A percentile compares a stretch with the other conserved stretches of the same genome.
Conservation (phyloP, 2,329 filamentous ascomycete genomes). For the Cylindrodendrum hubeiense region DNA sequence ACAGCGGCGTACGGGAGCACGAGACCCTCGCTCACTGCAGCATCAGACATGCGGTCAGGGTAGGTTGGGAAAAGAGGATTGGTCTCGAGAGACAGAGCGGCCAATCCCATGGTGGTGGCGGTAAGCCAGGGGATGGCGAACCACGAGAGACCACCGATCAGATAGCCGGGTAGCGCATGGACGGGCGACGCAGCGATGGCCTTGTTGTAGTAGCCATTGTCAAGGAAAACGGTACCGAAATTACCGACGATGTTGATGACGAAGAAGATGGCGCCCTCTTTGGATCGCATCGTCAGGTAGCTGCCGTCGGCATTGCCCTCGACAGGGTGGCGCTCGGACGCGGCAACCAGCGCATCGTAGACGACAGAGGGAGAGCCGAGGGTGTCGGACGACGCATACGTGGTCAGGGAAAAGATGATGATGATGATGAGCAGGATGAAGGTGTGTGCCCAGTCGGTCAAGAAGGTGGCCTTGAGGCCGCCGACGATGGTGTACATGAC, state of each 20-base stretch:
- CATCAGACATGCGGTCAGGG: conserved; percentile 56
- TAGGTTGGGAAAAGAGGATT: conserved; percentile 54
- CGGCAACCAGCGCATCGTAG: conserved; percentile 81
- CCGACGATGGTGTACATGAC: conserved; percentile 77
- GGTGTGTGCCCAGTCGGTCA: conserved; percentile 89
- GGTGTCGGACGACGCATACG: conserved; percentile 79
- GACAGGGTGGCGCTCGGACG: conserved; percentile 78
- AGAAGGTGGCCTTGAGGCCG: conserved; percentile 88
- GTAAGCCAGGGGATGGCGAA: conserved; percentile 94
- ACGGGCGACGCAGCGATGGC: conserved; percentile 90
- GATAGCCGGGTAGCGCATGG: conserved; percentile 88
- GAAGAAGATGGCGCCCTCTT: conserved; percentile 87
- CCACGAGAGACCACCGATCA: conserved; percentile 88
- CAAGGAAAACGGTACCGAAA: conserved; percentile 86
- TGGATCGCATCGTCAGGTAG: conserved; percentile 83
- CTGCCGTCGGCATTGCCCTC: conserved; percentile 83
- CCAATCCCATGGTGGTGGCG: conserved; percentile 89
- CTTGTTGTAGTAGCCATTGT: conserved; percentile 94
- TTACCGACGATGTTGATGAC: conserved; percentile 89
- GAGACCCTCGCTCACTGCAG: conserved; percentile 84
- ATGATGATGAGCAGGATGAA: conserved; percentile 89
- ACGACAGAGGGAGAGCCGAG: conserved; percentile 82
- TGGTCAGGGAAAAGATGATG: conserved; percentile 84
- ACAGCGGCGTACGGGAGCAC: conserved; percentile 89
- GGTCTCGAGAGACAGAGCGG: conserved; percentile 80